Evolutionary conservation across 805 yeast genomes (phyloP).

Genomic region (Teunomyces funiuensis): DNA sequence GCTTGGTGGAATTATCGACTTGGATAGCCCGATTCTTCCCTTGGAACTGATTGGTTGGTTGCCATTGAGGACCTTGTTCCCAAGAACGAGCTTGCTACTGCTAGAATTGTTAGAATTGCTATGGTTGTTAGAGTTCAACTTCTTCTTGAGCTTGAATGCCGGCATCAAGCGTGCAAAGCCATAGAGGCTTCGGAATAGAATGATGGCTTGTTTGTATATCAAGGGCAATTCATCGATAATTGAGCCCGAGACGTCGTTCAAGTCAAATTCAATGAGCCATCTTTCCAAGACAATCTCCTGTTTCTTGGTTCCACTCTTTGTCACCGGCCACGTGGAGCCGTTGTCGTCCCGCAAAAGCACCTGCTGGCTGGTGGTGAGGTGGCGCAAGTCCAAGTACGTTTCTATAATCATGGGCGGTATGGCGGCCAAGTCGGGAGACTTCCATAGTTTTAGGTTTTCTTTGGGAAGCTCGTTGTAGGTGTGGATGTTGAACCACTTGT

Average conservation of each 20-base stretch:
- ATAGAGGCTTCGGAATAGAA: slow-evolving; percentile 72
- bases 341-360: slow-evolving; percentile 58
- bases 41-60: slow-evolving; percentile 73
- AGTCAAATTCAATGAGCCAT: slow-evolving; percentile 85
- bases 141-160: slow-evolving; percentile 54
- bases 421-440: slow-evolving; percentile 39
- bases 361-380: slow-evolving; percentile 54
- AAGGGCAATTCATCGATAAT: slow-evolving; percentile 57
- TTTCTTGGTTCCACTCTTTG: slow-evolving; percentile 58
- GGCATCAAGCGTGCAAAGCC: slow-evolving; percentile 72
- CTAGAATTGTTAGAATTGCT: no score
- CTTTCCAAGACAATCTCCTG: slow-evolving; percentile 90
- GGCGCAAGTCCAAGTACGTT: slow-evolving; percentile 69
- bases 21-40: slow-evolving; percentile 83
- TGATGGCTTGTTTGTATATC: slow-evolving; percentile 71
- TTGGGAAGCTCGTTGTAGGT: slow-evolving; percentile 36
- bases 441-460: slow-evolving; percentile 70
- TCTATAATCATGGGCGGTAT: slow-evolving; percentile 86
- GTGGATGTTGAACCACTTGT: slow-evolving; percentile 66
- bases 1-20: slow-evolving; percentile 52
- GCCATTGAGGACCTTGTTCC: slow-evolving; percentile 71
- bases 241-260: slow-evolving; percentile 36
- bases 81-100: slow-evolving; percentile 39
- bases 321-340: slow-evolving; percentile 54
- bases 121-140: slow-evolving; percentile 14